Percentiles rank a stretch among this genome's conserved stretches.
Conservation (phyloP, 108 stramenopile genomes). For the Stephanodiscus triporus region DNA sequence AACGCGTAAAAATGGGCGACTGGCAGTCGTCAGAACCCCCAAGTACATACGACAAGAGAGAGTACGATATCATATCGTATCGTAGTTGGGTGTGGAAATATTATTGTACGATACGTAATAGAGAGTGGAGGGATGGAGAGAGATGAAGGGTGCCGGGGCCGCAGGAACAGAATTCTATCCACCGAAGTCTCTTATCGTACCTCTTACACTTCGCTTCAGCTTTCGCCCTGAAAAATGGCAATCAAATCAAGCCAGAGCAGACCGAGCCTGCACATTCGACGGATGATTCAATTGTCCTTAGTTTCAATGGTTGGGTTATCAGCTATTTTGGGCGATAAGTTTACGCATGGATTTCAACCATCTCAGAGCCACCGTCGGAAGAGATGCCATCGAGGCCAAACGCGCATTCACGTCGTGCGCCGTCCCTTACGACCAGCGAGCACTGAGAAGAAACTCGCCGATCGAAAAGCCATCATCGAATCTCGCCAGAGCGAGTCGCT, state of each 20-base stretch:
- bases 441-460: constrained; percentile 47
- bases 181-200: too few species aligned
- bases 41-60: too few species aligned
- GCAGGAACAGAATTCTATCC: too few species aligned
- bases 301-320: constrained; percentile 1
- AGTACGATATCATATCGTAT: too few species aligned
- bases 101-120: too few species aligned
- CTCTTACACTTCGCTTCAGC: neutral
- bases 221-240: neutral
- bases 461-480: constrained; percentile 44
- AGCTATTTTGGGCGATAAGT: constrained; percentile 7
- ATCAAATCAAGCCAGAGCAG: constrained; percentile 6
- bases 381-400: constrained; percentile 4
- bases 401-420: constrained; percentile 21
- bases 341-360: constrained; percentile 9
- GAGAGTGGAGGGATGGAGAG: too few species aligned
- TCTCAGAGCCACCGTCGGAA: constrained; percentile 2
- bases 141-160: too few species aligned
- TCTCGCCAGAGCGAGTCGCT: constrained; percentile 63
- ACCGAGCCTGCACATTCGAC: neutral
- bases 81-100: too few species aligned
- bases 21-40: too few species aligned
- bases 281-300: neutral
- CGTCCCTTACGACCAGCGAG: constrained; percentile 47
- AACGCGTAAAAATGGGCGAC: too few species aligned